phyloP scores from a whole-genome alignment of 768 basidiomycete genomes.

The Podaxis sp. region DNA sequence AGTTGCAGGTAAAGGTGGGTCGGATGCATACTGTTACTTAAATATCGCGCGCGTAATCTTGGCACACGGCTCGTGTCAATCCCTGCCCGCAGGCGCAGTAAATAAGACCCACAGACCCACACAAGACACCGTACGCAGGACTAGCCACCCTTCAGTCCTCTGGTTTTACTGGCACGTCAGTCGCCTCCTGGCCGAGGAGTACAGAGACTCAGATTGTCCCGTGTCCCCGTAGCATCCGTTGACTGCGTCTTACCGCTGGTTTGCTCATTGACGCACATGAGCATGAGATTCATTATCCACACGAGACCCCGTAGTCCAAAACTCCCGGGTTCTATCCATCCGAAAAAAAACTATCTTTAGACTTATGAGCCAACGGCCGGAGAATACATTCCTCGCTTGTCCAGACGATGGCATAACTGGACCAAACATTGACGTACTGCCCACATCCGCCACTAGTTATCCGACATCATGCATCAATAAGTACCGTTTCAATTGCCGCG shows the following conservation, averaged over 20 bases:
- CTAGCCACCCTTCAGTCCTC: neutral
- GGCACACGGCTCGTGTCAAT: neutral
- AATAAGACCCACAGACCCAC: neutral
- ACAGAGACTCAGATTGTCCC: neutral
- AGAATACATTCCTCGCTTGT: neutral
- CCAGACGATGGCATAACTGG: neutral
- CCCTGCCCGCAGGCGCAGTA: neutral
- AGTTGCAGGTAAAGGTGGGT: neutral
- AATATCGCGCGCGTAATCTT: neutral
- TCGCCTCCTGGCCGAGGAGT: neutral
- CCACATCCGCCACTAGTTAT: neutral
- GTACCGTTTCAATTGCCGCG: neutral
- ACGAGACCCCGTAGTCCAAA: neutral
- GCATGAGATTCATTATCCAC: neutral
- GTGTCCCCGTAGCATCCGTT: neutral
- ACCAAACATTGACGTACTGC: neutral
- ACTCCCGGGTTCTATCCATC: neutral
- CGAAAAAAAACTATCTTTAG: neutral
- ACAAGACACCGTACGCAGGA: neutral
- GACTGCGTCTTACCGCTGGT: neutral
- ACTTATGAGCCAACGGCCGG: neutral
- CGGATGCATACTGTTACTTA: neutral
- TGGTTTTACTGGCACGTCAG: neutral
- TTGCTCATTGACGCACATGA: neutral
- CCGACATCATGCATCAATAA: neutral